phyloP scores from a whole-genome alignment of 345 rosid genomes.

The Heritiera littoralis region DNA sequence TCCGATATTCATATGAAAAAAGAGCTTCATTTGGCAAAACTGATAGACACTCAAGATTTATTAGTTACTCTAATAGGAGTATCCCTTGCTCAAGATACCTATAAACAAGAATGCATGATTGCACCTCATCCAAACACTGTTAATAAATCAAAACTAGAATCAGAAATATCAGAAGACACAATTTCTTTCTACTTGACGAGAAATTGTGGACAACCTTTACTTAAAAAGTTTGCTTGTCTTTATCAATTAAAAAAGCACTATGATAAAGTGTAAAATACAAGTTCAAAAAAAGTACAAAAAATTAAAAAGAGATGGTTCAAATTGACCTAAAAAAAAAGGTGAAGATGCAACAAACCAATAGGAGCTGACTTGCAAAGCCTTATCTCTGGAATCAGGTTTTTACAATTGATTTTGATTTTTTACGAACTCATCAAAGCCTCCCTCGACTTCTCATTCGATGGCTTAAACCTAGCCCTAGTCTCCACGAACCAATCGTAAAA shows the following conservation, averaged over 20 bases:
- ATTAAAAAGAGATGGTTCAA: not conserved
- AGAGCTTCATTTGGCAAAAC: no score
- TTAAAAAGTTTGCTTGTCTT: not conserved
- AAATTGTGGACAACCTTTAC: not conserved
- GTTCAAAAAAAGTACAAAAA: not conserved
- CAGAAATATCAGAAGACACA: not conserved
- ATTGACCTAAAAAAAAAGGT: not conserved
- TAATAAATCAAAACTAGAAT: constrained; percentile 10
- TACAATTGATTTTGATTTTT: constrained; percentile 53
- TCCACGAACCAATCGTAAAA: constrained; percentile 60
- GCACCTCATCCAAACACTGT: constrained; percentile 91
- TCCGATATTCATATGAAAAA: no score
- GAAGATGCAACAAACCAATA: constrained; percentile 44
- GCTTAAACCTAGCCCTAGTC: constrained; percentile 55
- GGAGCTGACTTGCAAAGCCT: constrained; percentile 69
- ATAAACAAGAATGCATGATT: constrained; percentile 77
- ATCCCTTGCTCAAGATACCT: constrained; percentile 45
- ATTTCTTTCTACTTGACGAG: not conserved
- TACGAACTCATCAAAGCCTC: constrained; percentile 74
- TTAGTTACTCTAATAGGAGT: no score
- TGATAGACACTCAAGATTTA: no score
- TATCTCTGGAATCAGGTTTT: constrained; percentile 60
- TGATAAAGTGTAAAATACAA: not conserved
- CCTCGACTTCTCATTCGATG: constrained; percentile 63
- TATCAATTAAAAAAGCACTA: not conserved